phyloP scores from a whole-genome alignment of 371 early-diverging fungal species.

The Mortierella sp. region DNA sequence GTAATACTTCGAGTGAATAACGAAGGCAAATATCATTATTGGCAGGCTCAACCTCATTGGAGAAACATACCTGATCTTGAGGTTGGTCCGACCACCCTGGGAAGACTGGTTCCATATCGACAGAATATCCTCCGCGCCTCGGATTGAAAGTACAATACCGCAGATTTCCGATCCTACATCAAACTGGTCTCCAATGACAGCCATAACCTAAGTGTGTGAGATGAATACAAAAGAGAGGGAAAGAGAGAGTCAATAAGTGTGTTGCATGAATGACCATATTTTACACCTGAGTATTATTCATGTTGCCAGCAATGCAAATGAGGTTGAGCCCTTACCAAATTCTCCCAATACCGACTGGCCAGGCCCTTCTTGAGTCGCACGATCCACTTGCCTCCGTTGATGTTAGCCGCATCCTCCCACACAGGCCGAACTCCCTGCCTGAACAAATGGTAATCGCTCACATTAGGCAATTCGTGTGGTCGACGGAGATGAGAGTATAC shows the following conservation, averaged over 20 bases:
- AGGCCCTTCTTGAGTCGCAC: conserved; percentile 95
- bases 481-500: conserved; percentile 90
- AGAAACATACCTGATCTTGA: conserved; percentile 77
- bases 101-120: conserved; percentile 96
- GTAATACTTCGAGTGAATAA: not conserved
- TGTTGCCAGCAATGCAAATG: not conserved
- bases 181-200: conserved; percentile 94
- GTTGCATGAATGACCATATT: not conserved
- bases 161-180: conserved; percentile 93
- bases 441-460: conserved; percentile 97
- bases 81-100: conserved; percentile 84
- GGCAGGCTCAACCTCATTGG: too few species aligned
- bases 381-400: conserved; percentile 98
- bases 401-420: conserved; percentile 97
- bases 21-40: not conserved
- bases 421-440: conserved; percentile 96
- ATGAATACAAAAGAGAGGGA: not conserved
- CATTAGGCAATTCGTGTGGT: conserved; percentile 89
- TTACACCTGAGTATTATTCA: not conserved
- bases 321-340: conserved; percentile 64
- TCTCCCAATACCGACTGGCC: conserved; percentile 96
- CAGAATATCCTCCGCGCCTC: conserved; percentile 94
- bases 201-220: conserved; percentile 74
- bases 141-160: conserved; percentile 95
- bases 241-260: not conserved